A percentile compares a stretch with the other conserved stretches of the same genome.
phyloP scores from a whole-genome alignment of 2,329 filamentous ascomycete genomes.

The Leptographium flavum region DNA sequence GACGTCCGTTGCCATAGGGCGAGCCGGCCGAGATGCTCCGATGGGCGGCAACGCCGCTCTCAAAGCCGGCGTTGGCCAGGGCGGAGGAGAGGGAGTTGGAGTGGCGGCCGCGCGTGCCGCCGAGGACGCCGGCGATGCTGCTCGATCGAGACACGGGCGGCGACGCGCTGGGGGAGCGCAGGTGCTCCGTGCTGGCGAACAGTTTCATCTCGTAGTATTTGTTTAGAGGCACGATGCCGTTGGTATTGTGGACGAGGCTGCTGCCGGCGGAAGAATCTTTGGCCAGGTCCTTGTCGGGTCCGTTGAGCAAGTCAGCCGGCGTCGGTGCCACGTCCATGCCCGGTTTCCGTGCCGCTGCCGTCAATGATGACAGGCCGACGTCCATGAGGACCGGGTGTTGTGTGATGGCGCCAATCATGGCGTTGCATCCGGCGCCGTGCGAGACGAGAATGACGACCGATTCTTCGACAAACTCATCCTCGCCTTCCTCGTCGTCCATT shows the following conservation, averaged over 20 bases:
- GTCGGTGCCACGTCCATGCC: slow-evolving; percentile 17
- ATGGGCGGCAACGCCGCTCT: slow-evolving; percentile 11
- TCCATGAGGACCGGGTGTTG: slow-evolving; percentile 85
- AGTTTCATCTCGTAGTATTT: slow-evolving; percentile 60
- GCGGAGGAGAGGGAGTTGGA: slow-evolving; percentile 26
- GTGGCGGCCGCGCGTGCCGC: slow-evolving; percentile 24
- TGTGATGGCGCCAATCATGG: slow-evolving; percentile 80
- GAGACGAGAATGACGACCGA: slow-evolving; percentile 79
- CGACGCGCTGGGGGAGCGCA: slow-evolving; percentile 32
- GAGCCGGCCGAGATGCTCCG: slow-evolving; percentile 14
- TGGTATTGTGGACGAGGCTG: slow-evolving; percentile 1
- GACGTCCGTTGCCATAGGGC: slow-evolving; percentile 4
- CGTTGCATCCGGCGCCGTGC: slow-evolving; percentile 92
- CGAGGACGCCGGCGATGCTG: slow-evolving; percentile 18
- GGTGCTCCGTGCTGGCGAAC: slow-evolving; percentile 61
- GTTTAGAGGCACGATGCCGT: slow-evolving; percentile 30
- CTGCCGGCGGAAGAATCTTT: too few species aligned
- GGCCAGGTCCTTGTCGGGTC: slow-evolving; percentile 2
- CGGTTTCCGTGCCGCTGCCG: slow-evolving; percentile 61
- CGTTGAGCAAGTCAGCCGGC: slow-evolving; percentile 8
- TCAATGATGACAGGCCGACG: slow-evolving; percentile 78
- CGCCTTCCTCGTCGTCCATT: slow-evolving; percentile 21
- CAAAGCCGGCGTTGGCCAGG: slow-evolving; percentile 11
- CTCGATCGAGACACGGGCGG: slow-evolving; percentile 12
- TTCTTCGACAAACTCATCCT: slow-evolving; percentile 50